phyloP scores from a whole-genome alignment of 2,329 filamentous ascomycete species.

The Botryosphaeria dothidea region DNA sequence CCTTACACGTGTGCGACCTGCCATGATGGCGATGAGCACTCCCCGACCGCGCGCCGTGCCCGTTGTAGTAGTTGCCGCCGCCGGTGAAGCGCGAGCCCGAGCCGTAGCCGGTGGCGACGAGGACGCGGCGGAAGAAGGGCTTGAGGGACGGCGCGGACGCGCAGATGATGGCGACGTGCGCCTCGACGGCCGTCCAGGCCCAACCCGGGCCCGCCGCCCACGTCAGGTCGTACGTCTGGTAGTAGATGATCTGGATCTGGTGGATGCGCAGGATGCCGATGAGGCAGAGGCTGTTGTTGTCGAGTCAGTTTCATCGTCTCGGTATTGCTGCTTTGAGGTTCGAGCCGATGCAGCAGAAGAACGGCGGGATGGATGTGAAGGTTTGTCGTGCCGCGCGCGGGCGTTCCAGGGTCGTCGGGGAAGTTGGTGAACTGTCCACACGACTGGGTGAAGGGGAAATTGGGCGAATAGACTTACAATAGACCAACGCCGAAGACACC shows the following conservation, averaged over 20 bases:
- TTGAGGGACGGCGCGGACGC: conserved; percentile 46
- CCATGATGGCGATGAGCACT: background rate
- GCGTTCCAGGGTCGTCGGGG: too few species aligned
- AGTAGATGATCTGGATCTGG: conserved; percentile 36
- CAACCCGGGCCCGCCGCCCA: conserved; percentile 43
- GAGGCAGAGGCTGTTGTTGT: conserved; percentile 30
- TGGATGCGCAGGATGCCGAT: conserved; percentile 41
- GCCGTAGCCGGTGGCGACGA: background rate
- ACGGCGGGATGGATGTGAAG: too few species aligned
- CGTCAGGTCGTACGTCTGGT: conserved; percentile 41
- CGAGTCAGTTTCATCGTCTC: too few species aligned
- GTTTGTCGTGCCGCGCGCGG: too few species aligned
- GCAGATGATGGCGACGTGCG: conserved; percentile 46
- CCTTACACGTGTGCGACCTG: background rate
- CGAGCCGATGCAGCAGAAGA: too few species aligned
- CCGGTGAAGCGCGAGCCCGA: background rate
- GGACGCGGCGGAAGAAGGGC: conserved; percentile 33
- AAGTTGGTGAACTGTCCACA: too few species aligned
- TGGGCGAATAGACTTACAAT: too few species aligned
- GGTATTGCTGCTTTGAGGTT: too few species aligned
- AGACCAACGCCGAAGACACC: conserved; percentile 48
- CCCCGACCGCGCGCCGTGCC: too few species aligned
- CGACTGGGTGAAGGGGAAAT: too few species aligned
- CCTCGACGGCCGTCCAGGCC: conserved; percentile 45
- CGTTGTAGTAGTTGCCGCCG: too few species aligned